A percentile compares a stretch with the other conserved stretches of the same genome.
phyloP scores from a whole-genome alignment of 495 filamentous ascomycete species.

The Hypoxylon crocopeplum region DNA sequence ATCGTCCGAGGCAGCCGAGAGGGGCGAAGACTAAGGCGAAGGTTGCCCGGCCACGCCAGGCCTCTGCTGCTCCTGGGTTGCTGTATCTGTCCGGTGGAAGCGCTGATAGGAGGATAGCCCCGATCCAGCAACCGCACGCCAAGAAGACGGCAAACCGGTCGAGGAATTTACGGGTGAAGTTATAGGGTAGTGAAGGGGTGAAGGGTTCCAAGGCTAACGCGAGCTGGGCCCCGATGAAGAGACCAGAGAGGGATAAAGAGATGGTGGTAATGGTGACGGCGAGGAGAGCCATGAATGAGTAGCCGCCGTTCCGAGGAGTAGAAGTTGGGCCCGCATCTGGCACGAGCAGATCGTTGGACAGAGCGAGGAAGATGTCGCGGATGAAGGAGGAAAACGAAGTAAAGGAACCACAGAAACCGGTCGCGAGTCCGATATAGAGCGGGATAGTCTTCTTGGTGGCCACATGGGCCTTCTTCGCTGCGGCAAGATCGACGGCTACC shows the following conservation, averaged over 20 bases:
- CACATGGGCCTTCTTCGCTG: slow-evolving; percentile 59
- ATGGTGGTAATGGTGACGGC: slow-evolving; percentile 74
- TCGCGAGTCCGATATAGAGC: slow-evolving; percentile 88
- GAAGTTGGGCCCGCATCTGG: slow-evolving; percentile 34
- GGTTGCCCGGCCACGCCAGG: slow-evolving; percentile 76
- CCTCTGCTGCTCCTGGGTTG: slow-evolving; percentile 48
- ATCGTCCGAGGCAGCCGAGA: slow-evolving; percentile 76
- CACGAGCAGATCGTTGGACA: slow-evolving; percentile 71
- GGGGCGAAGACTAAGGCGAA: slow-evolving; percentile 89
- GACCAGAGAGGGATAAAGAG: slow-evolving; percentile 68
- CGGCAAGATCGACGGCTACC: slow-evolving; percentile 40
- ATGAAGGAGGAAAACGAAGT: slow-evolving; percentile 94
- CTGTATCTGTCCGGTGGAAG: slow-evolving; percentile 71
- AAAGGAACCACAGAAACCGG: slow-evolving; percentile 92
- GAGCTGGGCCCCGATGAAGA: slow-evolving; percentile 79
- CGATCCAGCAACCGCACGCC: slow-evolving; percentile 78
- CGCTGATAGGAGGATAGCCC: slow-evolving; percentile 74
- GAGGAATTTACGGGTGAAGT: slow-evolving; percentile 62
- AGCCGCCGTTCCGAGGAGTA: slow-evolving; percentile 70
- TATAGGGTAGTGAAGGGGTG: slow-evolving; percentile 65
- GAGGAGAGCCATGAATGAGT: slow-evolving; percentile 80
- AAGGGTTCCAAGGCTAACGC: slow-evolving; percentile 66
- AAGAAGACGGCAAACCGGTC: slow-evolving; percentile 69
- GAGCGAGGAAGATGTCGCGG: slow-evolving; percentile 81
- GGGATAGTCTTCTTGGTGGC: slow-evolving; percentile 81